Percentiles rank a stretch among this genome's conserved stretches.
Evolutionary conservation across 768 basidiomycete species (phyloP).

Genomic region (Leccinellum albellum): DNA sequence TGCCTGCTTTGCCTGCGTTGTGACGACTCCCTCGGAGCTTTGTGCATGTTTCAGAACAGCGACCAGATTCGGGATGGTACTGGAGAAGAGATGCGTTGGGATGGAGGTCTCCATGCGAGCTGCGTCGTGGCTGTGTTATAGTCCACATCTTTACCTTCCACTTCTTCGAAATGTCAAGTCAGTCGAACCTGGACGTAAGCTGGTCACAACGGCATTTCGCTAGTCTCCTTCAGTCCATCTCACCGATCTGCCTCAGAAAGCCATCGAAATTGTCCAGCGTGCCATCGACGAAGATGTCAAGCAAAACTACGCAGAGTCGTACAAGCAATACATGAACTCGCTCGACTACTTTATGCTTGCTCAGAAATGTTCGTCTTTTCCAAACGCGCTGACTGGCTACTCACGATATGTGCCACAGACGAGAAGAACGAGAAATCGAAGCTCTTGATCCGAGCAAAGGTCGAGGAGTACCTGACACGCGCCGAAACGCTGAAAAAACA

Average conservation of each 20-base stretch:
- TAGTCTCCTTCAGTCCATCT: constrained; percentile 5
- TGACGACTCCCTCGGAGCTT: constrained; percentile 48
- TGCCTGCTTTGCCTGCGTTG: constrained; percentile 59
- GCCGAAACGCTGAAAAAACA: constrained; percentile 92
- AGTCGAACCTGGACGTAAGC: constrained; percentile 48
- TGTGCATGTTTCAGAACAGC: constrained; percentile 59
- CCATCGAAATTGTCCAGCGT: constrained; percentile 87
- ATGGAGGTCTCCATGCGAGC: constrained; percentile 18
- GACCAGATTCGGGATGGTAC: constrained; percentile 57
- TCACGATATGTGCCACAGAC: constrained; percentile 30
- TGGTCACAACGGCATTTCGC: not conserved
- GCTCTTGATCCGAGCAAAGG: constrained; percentile 78
- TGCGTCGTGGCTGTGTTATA: constrained; percentile 17
- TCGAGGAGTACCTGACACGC: constrained; percentile 85
- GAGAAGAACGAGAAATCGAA: constrained; percentile 96
- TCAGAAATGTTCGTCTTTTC: constrained; percentile 65
- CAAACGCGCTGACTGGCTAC: not conserved
- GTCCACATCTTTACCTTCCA: not conserved
- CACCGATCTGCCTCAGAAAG: constrained; percentile 45
- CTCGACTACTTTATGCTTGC: constrained; percentile 99
- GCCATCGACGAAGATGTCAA: constrained; percentile 93
- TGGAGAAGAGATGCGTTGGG: constrained; percentile 50
- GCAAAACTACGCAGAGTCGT: constrained; percentile 91
- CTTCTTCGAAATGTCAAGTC: constrained; percentile 36
- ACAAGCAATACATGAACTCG: constrained; percentile 91